Conservation (phyloP, 73 alveolate species). For the Paramecium tetraurelia region DNA sequence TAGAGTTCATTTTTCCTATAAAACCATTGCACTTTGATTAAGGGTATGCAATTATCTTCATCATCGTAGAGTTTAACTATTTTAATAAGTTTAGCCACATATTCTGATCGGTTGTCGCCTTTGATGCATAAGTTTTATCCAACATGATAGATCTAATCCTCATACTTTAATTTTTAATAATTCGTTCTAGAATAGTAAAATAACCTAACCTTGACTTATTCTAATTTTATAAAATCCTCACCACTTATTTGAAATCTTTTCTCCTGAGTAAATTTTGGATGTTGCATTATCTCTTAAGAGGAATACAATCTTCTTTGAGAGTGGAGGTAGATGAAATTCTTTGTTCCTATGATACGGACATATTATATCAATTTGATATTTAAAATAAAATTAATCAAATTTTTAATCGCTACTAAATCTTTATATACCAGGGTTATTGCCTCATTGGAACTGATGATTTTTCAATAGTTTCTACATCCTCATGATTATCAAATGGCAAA, state of each 20-base stretch:
- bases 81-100: constrained; percentile 40
- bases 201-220: background rate
- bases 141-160: background rate
- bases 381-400: constrained; percentile 18
- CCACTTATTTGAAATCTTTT: constrained; percentile 12
- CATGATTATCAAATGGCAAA: background rate
- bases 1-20: background rate
- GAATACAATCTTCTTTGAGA: background rate
- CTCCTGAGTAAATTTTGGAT: constrained; percentile 2
- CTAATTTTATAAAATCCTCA: constrained; percentile 4
- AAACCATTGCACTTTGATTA: constrained; percentile 33
- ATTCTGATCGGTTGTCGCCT: constrained; percentile 11
- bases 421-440: background rate
- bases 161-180: background rate
- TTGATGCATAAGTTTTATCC: constrained; percentile 25
- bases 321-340: background rate
- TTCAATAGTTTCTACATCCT: background rate
- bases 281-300: background rate
- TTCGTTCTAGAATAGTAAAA: background rate
- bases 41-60: constrained; percentile 37
- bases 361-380: constrained; percentile 4
- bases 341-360: constrained; percentile 24
- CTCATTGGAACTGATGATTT: background rate
- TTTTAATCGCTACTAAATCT: constrained; percentile 16
- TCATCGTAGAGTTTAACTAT: constrained; percentile 21